Conservation (phyloP, 2,329 filamentous ascomycete genomes). For the Aspergillus unguis region DNA sequence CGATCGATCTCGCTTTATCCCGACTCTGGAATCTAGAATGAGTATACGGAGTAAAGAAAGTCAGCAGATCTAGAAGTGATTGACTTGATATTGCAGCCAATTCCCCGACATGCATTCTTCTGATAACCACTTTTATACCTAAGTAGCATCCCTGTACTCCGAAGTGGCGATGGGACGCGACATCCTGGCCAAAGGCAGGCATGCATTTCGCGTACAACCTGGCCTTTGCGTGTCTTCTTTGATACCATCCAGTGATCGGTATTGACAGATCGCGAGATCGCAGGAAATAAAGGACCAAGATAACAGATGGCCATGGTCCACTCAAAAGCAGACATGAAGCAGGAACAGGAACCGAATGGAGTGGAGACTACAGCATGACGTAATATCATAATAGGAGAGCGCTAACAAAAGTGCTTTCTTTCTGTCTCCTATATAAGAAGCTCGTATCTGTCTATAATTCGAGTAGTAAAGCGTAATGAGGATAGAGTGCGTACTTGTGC, state of each 20-base stretch:
- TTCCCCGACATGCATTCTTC: slow-evolving; percentile 6
- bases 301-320: neutral
- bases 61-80: too few relatives aligned
- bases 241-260: neutral
- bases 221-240: neutral
- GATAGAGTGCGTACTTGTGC: neutral
- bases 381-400: slow-evolving; percentile 2
- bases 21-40: neutral
- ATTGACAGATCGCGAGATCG: neutral
- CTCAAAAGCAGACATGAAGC: neutral
- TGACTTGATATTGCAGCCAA: neutral
- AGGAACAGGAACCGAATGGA: slow-evolving; percentile 8
- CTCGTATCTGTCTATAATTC: neutral
- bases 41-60: too few relatives aligned
- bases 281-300: slow-evolving; percentile 1
- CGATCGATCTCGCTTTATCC: neutral
- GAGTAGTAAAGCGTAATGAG: neutral
- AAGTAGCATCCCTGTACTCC: neutral
- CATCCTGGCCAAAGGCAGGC: neutral
- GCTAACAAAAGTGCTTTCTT: neutral
- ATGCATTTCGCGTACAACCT: too few relatives aligned
- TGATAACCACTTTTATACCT: neutral
- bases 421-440: too few relatives aligned
- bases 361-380: slow-evolving; percentile 8
- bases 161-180: neutral